Percentiles rank a stretch among this genome's conserved stretches.
phyloP scores from a whole-genome alignment of 169 alveolate genomes.

The Condylostoma magnum region DNA sequence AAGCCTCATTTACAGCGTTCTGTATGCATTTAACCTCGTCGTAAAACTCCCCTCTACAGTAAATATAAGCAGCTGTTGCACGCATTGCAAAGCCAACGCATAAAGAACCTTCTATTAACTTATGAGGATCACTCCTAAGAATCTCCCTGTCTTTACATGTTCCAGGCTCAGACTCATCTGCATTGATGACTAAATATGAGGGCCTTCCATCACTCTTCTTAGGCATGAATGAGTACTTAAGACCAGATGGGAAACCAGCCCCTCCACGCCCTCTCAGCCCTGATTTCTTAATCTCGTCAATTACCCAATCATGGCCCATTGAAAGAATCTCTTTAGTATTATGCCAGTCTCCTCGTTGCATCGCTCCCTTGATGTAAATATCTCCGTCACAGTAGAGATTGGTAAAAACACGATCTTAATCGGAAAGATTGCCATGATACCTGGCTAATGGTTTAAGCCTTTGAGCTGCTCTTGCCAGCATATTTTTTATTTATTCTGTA shows the following conservation, averaged over 20 bases:
- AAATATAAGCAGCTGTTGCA: slow-evolving; percentile 79
- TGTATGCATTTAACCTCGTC: slow-evolving; percentile 54
- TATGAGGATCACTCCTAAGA: slow-evolving; percentile 76
- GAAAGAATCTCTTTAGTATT: slow-evolving; percentile 71
- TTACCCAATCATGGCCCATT: slow-evolving; percentile 79
- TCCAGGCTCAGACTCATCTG: slow-evolving; percentile 83
- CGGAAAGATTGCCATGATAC: slow-evolving; percentile 61
- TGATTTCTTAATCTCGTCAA: slow-evolving; percentile 72
- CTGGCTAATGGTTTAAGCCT: too few relatives aligned
- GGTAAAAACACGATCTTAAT: slow-evolving; percentile 76
- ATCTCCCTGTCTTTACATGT: slow-evolving; percentile 83
- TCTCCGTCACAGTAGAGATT: slow-evolving; percentile 68
- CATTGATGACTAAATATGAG: slow-evolving; percentile 68
- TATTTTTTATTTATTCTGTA: too few relatives aligned
- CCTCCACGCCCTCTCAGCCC: slow-evolving; percentile 85
- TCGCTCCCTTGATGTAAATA: slow-evolving; percentile 64
- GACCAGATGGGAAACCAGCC: slow-evolving; percentile 81
- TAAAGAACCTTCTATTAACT: slow-evolving; percentile 73
- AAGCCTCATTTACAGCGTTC: slow-evolving; percentile 73
- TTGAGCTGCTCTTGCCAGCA: too few relatives aligned
- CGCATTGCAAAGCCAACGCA: slow-evolving; percentile 73
- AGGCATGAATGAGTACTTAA: slow-evolving; percentile 82
- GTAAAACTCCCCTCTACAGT: slow-evolving; percentile 80
- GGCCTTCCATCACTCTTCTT: slow-evolving; percentile 80
- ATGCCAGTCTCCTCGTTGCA: slow-evolving; percentile 81